These are phyloP conservation scores for Suillus bovinus DNA, from an alignment of 768 basidiomycete genomes.

Conservation along the genomic window DNA sequence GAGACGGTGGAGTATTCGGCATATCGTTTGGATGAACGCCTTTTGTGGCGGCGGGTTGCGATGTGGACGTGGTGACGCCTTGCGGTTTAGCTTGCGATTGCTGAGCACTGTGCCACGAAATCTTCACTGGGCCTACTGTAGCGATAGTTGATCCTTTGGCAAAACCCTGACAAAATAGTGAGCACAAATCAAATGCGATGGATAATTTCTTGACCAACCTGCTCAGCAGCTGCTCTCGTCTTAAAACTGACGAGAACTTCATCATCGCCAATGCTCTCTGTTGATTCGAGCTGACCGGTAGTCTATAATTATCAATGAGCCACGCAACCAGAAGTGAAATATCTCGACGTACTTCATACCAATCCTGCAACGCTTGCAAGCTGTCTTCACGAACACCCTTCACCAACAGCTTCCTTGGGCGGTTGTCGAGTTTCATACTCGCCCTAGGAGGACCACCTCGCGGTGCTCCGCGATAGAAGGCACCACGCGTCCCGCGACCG, in stretches of 20 bases:
- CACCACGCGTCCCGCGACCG: slow-evolving; percentile 55
- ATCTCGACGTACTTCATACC: slow-evolving; percentile 67
- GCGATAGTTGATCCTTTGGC: slow-evolving; percentile 72
- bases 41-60: slow-evolving; percentile 20
- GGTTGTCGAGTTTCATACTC: slow-evolving; percentile 89
- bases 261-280: slow-evolving; percentile 54
- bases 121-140: slow-evolving; percentile 60
- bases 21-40: slow-evolving; percentile 26
- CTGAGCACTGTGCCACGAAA: slow-evolving; percentile 62
- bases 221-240: slow-evolving; percentile 73
- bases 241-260: slow-evolving; percentile 70
- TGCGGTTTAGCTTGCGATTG: slow-evolving; percentile 22
- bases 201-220: slow-evolving; percentile 45
- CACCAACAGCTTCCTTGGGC: slow-evolving; percentile 77
- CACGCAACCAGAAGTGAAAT: not conserved
- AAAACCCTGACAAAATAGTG: slow-evolving; percentile 50
- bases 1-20: slow-evolving; percentile 21
- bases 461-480: slow-evolving; percentile 58
- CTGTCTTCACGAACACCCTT: slow-evolving; percentile 62
- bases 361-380: slow-evolving; percentile 67
- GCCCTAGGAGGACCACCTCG: slow-evolving; percentile 67
- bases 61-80: slow-evolving; percentile 19
- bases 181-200: slow-evolving; percentile 10
- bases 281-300: slow-evolving; percentile 67
- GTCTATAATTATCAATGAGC: slow-evolving; percentile 42